Evolutionary conservation across 129 eudicot genomes (phyloP).

Genomic region (Gnaphalium uliginosum): DNA sequence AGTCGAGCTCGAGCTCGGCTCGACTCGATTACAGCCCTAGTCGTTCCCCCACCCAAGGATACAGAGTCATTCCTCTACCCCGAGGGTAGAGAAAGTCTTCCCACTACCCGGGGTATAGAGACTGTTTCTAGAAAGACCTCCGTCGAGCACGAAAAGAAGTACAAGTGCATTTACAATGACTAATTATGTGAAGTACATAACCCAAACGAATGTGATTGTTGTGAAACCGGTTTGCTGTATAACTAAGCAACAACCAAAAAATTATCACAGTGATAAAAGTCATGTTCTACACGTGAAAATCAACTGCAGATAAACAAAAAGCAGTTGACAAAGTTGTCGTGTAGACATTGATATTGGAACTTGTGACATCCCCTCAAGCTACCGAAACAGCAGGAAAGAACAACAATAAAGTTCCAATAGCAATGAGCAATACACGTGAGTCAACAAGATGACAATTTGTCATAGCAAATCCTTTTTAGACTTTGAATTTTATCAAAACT

Average conservation of each 20-base stretch:
- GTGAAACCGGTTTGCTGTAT: not conserved
- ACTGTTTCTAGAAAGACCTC: too few relatives aligned
- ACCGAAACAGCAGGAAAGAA: not conserved
- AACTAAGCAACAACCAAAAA: not conserved
- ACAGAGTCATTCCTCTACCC: too few relatives aligned
- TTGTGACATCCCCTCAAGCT: not conserved
- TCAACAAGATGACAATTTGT: not conserved
- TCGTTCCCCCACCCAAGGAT: too few relatives aligned
- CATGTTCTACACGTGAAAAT: slow-evolving; percentile 6
- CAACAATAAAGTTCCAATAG: not conserved
- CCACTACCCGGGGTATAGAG: too few relatives aligned
- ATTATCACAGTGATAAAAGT: not conserved
- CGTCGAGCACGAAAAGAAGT: too few relatives aligned
- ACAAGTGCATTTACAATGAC: not conserved
- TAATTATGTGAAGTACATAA: not conserved
- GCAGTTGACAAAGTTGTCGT: not conserved
- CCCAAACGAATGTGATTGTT: not conserved
- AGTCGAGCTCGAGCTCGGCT: too few relatives aligned
- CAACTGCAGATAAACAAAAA: not conserved
- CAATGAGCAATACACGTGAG: not conserved
- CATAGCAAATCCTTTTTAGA: not conserved
- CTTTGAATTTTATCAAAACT: not conserved
- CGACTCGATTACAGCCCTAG: too few relatives aligned
- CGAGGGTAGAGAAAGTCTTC: too few relatives aligned
- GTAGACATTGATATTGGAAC: slow-evolving; percentile 11